A percentile compares a stretch with the other conserved stretches of the same genome.
phyloP scores from a whole-genome alignment of 2,329 filamentous ascomycete species.

The Alternaria consortialis region DNA sequence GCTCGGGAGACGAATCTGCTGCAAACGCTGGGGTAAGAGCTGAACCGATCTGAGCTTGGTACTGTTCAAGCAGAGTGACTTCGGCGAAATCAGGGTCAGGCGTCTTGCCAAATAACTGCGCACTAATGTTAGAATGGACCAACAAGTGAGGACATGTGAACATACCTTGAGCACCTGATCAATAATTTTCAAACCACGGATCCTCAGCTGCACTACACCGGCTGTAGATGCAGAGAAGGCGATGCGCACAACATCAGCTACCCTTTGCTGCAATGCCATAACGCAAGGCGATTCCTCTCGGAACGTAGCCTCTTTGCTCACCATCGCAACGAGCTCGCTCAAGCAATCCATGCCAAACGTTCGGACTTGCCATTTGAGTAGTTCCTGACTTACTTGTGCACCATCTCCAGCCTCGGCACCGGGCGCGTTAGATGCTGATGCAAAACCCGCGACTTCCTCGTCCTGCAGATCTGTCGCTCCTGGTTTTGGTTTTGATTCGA shows the following conservation, averaged over 20 bases:
- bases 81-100: constrained; percentile 98
- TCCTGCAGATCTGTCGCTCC: constrained; percentile 83
- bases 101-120: constrained; percentile 86
- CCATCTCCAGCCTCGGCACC: constrained; percentile 54
- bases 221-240: constrained; percentile 97
- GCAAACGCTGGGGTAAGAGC: constrained; percentile 96
- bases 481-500: constrained; percentile 58
- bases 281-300: constrained; percentile 83
- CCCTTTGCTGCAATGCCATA: constrained; percentile 77
- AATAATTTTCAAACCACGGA: constrained; percentile 93
- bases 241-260: constrained; percentile 94
- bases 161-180: constrained; percentile 81
- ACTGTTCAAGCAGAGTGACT: constrained; percentile 94
- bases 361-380: constrained; percentile 92
- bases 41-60: constrained; percentile 97
- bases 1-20: constrained; percentile 91
- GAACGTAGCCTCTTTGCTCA: constrained; percentile 79
- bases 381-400: constrained; percentile 72
- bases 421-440: constrained; percentile 71
- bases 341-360: constrained; percentile 93
- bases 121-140: background rate
- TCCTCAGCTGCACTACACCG: constrained; percentile 85
- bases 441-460: constrained; percentile 96
- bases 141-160: background rate
- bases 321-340: constrained; percentile 79